Evolutionary conservation across 2,329 filamentous ascomycete genomes (phyloP).

Genomic region (Fusarium keratoplasticum): DNA sequence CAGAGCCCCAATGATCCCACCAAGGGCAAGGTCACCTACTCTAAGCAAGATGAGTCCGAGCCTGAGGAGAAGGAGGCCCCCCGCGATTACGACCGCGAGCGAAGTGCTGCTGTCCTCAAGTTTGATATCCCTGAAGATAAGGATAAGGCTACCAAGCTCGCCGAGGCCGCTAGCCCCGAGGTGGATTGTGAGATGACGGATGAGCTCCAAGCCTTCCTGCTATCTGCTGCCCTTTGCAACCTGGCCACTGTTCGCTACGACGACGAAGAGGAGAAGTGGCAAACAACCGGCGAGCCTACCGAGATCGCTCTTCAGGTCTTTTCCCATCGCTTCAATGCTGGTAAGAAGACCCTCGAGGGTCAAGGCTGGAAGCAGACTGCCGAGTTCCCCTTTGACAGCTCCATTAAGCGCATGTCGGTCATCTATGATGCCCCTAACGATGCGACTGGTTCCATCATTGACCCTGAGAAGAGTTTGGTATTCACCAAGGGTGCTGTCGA

Average conservation of each 20-base stretch:
- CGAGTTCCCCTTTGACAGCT: slow-evolving; percentile 84
- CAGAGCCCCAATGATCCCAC: slow-evolving; percentile 72
- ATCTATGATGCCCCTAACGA: slow-evolving; percentile 68
- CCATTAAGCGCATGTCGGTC: slow-evolving; percentile 84
- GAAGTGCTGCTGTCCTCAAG: slow-evolving; percentile 69
- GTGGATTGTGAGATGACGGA: slow-evolving; percentile 60
- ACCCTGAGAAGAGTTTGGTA: slow-evolving; percentile 61
- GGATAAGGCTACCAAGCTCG: slow-evolving; percentile 52
- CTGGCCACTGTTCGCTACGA: slow-evolving; percentile 69
- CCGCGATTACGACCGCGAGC: slow-evolving; percentile 69
- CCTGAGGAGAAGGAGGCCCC: slow-evolving; percentile 54
- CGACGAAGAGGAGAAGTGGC: slow-evolving; percentile 68
- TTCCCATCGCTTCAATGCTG: slow-evolving; percentile 73
- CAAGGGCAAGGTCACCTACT: slow-evolving; percentile 64
- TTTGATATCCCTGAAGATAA: slow-evolving; percentile 73
- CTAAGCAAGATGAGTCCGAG: slow-evolving; percentile 50
- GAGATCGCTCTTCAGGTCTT: slow-evolving; percentile 84
- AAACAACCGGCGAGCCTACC: slow-evolving; percentile 77
- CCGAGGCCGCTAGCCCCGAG: slow-evolving; percentile 45
- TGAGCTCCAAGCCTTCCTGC: slow-evolving; percentile 62
- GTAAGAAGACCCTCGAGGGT: slow-evolving; percentile 64
- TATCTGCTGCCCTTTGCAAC: slow-evolving; percentile 73
- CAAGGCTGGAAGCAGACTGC: slow-evolving; percentile 72
- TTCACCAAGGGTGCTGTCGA: slow-evolving; percentile 74
- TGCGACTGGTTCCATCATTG: slow-evolving; percentile 52